Evolutionary conservation across 75 land plant species (phyloP), one percentile per base, ranked within the genome.

Genomic region (Pinus tabuliformis): DNA sequence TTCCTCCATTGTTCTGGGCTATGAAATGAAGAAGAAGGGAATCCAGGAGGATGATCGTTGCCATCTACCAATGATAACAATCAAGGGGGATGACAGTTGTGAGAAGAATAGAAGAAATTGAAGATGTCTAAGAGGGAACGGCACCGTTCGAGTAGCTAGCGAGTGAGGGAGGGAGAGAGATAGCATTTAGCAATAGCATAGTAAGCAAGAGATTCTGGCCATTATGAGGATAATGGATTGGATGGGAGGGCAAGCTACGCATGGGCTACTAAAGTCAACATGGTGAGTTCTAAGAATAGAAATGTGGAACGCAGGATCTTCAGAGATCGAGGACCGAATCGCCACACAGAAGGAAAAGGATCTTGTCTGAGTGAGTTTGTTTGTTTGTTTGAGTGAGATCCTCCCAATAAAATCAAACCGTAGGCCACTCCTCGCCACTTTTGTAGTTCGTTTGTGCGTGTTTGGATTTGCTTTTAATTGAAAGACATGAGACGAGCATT

Each of bases 351-450:
- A 54, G 33, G 73, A 12, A 54, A 72, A 72, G 42, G 73, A 72
- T 72, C 73, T 72, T 72, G 73, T 72, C 73, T 72, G 57, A 49
- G 73, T 71, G 13, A 24, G 73, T 60, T 60, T 60, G 62, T 60
- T 60, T 18, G 62, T 16, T 59, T 59, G 60, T 20, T 60, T 60
- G 62, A 5, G 20, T 18, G 18, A 22, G 20, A 22, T 21, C 21
- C 62, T 20, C 62, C n/a, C 21, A 60, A 60, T 20, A 18, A 60
- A 60, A 60, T 60, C n/a, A 18, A 60, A 37, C 39, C 42, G 22
- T 45, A 71, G 9, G 22, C n/a, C 73, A 7, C 56, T 30, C 56
- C 56, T 30, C 28, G 8, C 7, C n/a, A n/a, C 14, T 11, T 49
- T 42, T 49, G 20, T 1, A 8, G 45, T 72, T 72, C 6, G 45